Conservation (phyloP, 805 yeast species). For the Teunomyces stri region DNA sequence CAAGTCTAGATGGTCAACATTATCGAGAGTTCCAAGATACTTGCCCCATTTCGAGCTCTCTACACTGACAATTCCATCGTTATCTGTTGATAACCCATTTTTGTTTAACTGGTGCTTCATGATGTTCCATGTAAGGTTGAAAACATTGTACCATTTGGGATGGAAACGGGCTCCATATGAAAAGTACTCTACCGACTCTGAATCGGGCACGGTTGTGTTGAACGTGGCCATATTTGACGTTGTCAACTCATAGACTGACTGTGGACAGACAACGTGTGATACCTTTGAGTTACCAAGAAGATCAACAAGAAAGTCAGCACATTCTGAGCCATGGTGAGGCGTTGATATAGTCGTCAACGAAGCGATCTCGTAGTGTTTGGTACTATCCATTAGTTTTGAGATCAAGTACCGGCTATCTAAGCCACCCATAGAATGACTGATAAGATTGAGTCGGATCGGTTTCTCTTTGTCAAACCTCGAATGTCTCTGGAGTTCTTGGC, state of each 20-base stretch:
- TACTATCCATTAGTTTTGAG: constrained; percentile 43
- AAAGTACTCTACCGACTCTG: constrained; percentile 65
- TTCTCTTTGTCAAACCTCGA: constrained; percentile 11
- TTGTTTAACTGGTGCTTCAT: constrained; percentile 33
- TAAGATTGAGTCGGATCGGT: constrained; percentile 58
- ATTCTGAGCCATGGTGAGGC: constrained; percentile 84
- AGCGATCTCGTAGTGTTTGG: constrained; percentile 53
- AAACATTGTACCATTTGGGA: constrained; percentile 63
- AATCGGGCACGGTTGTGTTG: constrained; percentile 51
- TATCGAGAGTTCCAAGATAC: constrained; percentile 71
- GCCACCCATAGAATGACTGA: constrained; percentile 96
- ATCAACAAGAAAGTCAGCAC: constrained; percentile 66
- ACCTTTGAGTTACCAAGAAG: constrained; percentile 19
- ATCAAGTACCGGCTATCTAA: constrained; percentile 78
- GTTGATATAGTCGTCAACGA: constrained; percentile 84
- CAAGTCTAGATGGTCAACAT: constrained; percentile 82
- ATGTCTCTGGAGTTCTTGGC: constrained; percentile 16
- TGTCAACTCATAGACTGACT: constrained; percentile 62
- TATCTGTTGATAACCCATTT: constrained; percentile 38
- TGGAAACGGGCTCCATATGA: constrained; percentile 77
- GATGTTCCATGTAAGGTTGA: constrained; percentile 62
- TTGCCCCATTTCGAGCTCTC: constrained; percentile 80
- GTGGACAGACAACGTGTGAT: constrained; percentile 21
- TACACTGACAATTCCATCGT: constrained; percentile 86
- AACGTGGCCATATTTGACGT: constrained; percentile 51